phyloP scores from a whole-genome alignment of 2,329 filamentous ascomycete species.

The Aspergillus glaucus region DNA sequence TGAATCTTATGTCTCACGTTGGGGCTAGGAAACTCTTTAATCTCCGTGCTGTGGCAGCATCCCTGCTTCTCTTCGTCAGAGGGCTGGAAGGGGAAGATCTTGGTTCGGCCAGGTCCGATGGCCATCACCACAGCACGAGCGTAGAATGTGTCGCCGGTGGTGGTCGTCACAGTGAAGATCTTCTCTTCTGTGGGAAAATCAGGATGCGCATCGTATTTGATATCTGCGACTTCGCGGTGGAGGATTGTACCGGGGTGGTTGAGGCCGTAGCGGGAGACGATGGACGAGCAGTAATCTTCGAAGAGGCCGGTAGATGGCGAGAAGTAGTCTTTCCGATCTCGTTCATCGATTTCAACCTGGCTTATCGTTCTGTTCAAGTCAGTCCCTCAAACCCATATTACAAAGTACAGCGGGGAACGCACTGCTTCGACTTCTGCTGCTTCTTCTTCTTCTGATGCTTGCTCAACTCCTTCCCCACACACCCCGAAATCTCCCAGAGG shows the following conservation, averaged over 20 bases:
- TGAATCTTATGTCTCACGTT: constrained; percentile 50
- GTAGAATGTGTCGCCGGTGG: constrained; percentile 47
- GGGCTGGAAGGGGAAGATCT: constrained; percentile 41
- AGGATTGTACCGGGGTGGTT: constrained; percentile 47
- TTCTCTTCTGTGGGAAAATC: constrained; percentile 42
- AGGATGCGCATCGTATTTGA: constrained; percentile 52
- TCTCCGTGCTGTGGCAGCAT: constrained; percentile 60
- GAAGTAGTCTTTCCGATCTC: constrained; percentile 64
- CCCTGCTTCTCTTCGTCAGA: constrained; percentile 40
- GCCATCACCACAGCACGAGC: constrained; percentile 62
- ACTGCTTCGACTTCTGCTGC: constrained; percentile 51
- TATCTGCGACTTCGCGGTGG: constrained; percentile 54
- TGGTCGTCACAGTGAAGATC: constrained; percentile 60
- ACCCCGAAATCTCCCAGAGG: constrained; percentile 63
- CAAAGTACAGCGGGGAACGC: constrained; percentile 1
- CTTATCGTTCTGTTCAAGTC: constrained; percentile 17
- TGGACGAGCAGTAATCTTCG: constrained; percentile 53
- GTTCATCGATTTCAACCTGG: constrained; percentile 54
- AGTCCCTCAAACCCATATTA: constrained; percentile 5
- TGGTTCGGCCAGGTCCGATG: constrained; percentile 61
- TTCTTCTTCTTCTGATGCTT: constrained; percentile 71
- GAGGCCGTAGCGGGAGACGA: constrained; percentile 55
- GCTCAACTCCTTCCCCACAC: constrained; percentile 72
- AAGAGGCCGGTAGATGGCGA: constrained; percentile 59
- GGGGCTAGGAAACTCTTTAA: constrained; percentile 52